Evolutionary conservation across 495 filamentous ascomycete genomes (phyloP), one percentile per base, ranked within the genome.

Genomic region (Viridothelium virens): DNA sequence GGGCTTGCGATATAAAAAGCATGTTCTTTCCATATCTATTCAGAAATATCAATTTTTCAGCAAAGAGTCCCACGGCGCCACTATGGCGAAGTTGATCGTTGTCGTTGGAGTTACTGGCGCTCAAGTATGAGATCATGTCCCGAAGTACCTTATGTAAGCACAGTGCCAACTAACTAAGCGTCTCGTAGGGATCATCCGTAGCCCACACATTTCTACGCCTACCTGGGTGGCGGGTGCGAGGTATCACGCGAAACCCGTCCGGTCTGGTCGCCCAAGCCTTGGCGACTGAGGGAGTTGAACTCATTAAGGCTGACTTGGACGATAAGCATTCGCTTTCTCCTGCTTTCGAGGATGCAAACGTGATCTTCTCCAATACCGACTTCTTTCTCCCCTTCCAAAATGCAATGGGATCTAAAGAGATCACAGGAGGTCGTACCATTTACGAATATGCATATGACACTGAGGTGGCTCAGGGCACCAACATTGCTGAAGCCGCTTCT

Each of bases 311-410:
- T 9, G 77, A 85, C 62, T 74, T 84, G 6, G 69, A 79, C 62
- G 76, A 82, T 38, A 63, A 75, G 41, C 67, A 67, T 2, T 78
- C 79, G 1, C 75, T 87, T 0, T 68, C 69, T 2, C 38, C 47
- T 14, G 84, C 82, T 25, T 81, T 87, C 69, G 44, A 70, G 4
- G 79, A 78, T 38, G 80, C 79, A 2, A 73, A 76, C 53, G 80
- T 74, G 37, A 80, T 86, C 71, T 87, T 84, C 69, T 73, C 75
- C 63, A 78, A 80, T 61, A 86, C 83, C 0, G 81, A 86, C 61
- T 86, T 83, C 74, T 81, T 77, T 77, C 63, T 50, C 1, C 38
- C 69, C 6, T 68, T 76, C 67, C 67, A 70, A 39, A 74, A 73
- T 50, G 66, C 70, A 46, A 72, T 68, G 50, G 46, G 64, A 34